These are phyloP conservation scores for Phyllosticta citrichinensis DNA, from an alignment of 2,329 filamentous ascomycete genomes.

Conservation along the genomic window DNA sequence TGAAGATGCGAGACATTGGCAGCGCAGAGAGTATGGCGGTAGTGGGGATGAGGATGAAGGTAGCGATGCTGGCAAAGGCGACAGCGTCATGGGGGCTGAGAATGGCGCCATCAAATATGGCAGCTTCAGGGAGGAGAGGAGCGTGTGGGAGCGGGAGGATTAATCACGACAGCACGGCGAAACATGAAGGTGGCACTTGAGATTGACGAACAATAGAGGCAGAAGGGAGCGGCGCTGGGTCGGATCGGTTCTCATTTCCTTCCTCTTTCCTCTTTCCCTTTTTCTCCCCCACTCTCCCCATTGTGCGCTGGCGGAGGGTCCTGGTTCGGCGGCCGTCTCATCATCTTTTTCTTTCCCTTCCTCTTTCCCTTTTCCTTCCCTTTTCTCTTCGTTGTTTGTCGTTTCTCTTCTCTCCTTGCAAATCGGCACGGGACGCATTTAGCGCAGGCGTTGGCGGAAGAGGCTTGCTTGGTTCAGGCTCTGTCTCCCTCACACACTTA, in stretches of 20 bases:
- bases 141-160: slow-evolving; percentile 26
- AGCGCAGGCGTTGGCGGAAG: background rate
- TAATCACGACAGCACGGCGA: background rate
- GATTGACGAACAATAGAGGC: background rate
- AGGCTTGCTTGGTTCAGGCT: too few species aligned
- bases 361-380: too few species aligned
- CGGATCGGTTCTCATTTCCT: background rate
- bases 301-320: too few species aligned
- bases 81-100: slow-evolving; percentile 12
- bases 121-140: slow-evolving; percentile 33
- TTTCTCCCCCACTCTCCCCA: too few species aligned
- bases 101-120: slow-evolving; percentile 19
- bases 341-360: too few species aligned
- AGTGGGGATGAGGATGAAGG: background rate
- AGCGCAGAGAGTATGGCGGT: slow-evolving; percentile 24
- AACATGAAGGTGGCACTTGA: background rate
- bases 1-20: slow-evolving; percentile 36
- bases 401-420: background rate
- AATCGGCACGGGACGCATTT: background rate
- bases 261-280: background rate
- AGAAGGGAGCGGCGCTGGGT: background rate
- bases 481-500: too few species aligned
- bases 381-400: background rate
- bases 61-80: slow-evolving; percentile 14
- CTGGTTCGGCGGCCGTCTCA: background rate